A percentile compares a stretch with the other conserved stretches of the same genome.
Conservation (phyloP, 2,329 filamentous ascomycete species). For the Aaosphaeria pasadenensis region DNA sequence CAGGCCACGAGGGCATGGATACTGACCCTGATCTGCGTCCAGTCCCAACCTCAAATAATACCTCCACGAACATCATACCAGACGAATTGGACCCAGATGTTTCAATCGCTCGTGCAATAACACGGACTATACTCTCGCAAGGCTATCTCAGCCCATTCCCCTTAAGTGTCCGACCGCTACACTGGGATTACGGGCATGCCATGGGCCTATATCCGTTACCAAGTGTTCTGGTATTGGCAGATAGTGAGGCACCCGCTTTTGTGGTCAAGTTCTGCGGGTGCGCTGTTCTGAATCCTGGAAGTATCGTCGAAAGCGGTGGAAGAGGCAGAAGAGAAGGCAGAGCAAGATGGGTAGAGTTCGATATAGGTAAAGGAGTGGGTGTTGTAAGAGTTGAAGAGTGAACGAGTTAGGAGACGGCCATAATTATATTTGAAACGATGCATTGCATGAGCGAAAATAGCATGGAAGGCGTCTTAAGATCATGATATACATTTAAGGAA, state of each 20-base stretch:
- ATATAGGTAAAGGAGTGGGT: conserved; percentile 24
- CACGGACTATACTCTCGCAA: conserved; percentile 90
- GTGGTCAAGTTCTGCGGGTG: conserved; percentile 92
- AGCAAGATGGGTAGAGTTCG: conserved; percentile 86
- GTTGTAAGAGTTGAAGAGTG: conserved; percentile 18
- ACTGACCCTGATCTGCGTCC: conserved; percentile 34
- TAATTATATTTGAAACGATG: too few species aligned
- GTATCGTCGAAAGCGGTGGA: conserved; percentile 59
- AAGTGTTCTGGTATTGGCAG: conserved; percentile 76
- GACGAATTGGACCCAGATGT: conserved; percentile 25
- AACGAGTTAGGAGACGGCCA: background rate
- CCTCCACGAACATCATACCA: background rate
- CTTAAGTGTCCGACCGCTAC: conserved; percentile 71
- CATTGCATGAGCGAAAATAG: too few species aligned
- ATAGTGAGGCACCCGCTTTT: conserved; percentile 78
- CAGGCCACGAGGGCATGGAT: conserved; percentile 41
- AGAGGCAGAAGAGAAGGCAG: conserved; percentile 62
- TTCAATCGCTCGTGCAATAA: conserved; percentile 68
- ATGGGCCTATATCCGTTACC: conserved; percentile 86
- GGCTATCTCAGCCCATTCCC: conserved; percentile 86
- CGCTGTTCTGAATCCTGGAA: conserved; percentile 90
- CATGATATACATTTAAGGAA: too few species aligned
- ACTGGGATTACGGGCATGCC: conserved; percentile 81
- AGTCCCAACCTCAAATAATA: conserved; percentile 6
- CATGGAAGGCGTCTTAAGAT: too few species aligned